phyloP scores from a whole-genome alignment of 2,329 filamentous ascomycete species.

The Scedosporium boydii region DNA sequence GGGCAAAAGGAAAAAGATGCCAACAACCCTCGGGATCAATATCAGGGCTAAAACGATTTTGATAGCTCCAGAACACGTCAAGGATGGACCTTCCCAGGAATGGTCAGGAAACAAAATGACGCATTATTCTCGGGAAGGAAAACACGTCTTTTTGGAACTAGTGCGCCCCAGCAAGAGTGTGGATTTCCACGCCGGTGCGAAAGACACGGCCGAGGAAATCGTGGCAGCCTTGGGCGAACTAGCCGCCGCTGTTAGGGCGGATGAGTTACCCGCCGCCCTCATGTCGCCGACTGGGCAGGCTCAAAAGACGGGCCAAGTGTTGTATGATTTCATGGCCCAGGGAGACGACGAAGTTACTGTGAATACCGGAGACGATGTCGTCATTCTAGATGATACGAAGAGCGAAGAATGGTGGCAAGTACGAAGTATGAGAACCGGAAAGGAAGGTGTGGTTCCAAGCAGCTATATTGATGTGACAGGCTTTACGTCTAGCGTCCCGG shows the following conservation, averaged over 20 bases:
- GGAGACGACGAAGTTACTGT: constrained; percentile 96
- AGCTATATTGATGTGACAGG: constrained; percentile 90
- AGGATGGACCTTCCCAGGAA: constrained; percentile 77
- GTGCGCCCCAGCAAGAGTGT: constrained; percentile 87
- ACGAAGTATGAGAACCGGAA: constrained; percentile 77
- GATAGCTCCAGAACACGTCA: constrained; percentile 76
- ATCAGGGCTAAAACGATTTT: constrained; percentile 79
- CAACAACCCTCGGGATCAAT: constrained; percentile 92
- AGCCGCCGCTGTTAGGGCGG: constrained; percentile 75
- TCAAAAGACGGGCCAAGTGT: constrained; percentile 73
- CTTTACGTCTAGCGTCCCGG: constrained; percentile 41
- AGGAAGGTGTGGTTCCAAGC: constrained; percentile 91
- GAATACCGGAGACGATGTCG: constrained; percentile 77
- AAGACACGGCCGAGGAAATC: constrained; percentile 93
- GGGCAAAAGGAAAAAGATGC: constrained; percentile 97
- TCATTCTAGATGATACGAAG: constrained; percentile 79
- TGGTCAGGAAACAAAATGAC: constrained; percentile 93
- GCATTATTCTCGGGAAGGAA: constrained; percentile 97
- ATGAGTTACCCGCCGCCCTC: constrained; percentile 75
- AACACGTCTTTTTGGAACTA: constrained; percentile 93
- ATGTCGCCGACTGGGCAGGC: constrained; percentile 61
- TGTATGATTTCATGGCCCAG: constrained; percentile 96
- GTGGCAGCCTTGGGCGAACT: constrained; percentile 81
- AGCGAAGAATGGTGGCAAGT: constrained; percentile 99
- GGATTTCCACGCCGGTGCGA: constrained; percentile 94